Evolutionary conservation across 2,329 filamentous ascomycete species (phyloP).

Genomic region (Apiospora kogelbergensis): DNA sequence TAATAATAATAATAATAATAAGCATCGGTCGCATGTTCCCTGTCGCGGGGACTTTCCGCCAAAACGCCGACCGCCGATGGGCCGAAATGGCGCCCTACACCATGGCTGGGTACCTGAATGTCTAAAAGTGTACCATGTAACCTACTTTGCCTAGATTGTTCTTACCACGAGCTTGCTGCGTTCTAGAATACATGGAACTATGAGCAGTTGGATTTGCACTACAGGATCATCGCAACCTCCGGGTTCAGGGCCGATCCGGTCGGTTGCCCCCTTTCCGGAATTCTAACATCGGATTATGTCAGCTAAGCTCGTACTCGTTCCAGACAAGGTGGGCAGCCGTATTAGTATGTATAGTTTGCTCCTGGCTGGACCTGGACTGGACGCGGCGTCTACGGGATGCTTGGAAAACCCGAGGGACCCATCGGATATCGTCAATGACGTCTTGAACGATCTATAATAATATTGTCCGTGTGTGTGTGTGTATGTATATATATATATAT

Average conservation of each 20-base stretch:
- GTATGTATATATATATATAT: too few species aligned
- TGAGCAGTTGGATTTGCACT: not conserved
- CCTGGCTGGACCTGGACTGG: not conserved
- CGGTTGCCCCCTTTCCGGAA: not conserved
- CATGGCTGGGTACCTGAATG: not conserved
- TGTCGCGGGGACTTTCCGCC: not conserved
- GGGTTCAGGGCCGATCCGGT: not conserved
- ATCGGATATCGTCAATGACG: slow-evolving; percentile 5
- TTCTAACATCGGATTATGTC: not conserved
- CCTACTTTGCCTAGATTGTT: not conserved
- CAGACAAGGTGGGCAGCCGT: not conserved
- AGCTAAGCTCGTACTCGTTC: not conserved
- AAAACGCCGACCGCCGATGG: not conserved
- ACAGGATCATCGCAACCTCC: not conserved
- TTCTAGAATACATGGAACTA: not conserved
- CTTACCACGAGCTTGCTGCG: not conserved
- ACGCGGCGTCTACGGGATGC: not conserved
- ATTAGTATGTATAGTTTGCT: not conserved
- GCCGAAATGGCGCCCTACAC: not conserved
- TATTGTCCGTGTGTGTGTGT: not conserved
- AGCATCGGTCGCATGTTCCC: not conserved
- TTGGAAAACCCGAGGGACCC: not conserved
- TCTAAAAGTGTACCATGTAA: not conserved
- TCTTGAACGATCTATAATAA: not conserved
- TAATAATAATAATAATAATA: slow-evolving; percentile 1